A percentile compares a stretch with the other conserved stretches of the same genome.
phyloP scores from a whole-genome alignment of 345 rosid genomes.

The Brassica nigra region DNA sequence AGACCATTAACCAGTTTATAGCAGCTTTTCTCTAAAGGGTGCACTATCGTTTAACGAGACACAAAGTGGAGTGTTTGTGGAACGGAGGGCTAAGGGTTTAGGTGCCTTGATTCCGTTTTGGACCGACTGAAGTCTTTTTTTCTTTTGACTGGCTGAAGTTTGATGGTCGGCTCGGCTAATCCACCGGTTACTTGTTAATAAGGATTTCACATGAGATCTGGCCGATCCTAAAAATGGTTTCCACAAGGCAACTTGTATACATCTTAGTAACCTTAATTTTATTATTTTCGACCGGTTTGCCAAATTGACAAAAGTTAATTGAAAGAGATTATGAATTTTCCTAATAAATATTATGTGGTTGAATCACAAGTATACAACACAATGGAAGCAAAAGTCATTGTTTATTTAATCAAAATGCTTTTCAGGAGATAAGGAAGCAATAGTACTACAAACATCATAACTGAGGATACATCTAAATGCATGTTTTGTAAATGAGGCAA shows the following conservation, averaged over 20 bases:
- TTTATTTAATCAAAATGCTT: not conserved
- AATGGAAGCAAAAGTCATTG: not conserved
- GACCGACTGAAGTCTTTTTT: not conserved
- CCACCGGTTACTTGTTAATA: not conserved
- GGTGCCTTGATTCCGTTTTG: not conserved
- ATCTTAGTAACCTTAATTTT: not conserved
- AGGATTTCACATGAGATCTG: not conserved
- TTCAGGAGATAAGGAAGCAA: not conserved
- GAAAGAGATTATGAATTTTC: not conserved
- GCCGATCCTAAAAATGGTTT: not conserved
- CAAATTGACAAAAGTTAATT: not conserved
- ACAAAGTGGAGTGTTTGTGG: not conserved
- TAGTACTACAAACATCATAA: not conserved
- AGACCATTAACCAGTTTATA: not conserved
- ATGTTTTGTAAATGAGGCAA: constrained; percentile 1
- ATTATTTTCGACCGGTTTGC: not conserved
- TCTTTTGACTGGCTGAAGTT: not conserved
- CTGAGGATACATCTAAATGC: not conserved
- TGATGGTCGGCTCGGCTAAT: not conserved
- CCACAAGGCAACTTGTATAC: not conserved
- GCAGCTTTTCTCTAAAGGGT: not conserved
- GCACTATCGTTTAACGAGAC: not conserved
- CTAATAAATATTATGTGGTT: not conserved
- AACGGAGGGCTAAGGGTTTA: not conserved
- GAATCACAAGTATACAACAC: not conserved